Evolutionary conservation across 495 filamentous ascomycete species (phyloP), one percentile per base, ranked within the genome.

Genomic region (Acidomyces sp.): DNA sequence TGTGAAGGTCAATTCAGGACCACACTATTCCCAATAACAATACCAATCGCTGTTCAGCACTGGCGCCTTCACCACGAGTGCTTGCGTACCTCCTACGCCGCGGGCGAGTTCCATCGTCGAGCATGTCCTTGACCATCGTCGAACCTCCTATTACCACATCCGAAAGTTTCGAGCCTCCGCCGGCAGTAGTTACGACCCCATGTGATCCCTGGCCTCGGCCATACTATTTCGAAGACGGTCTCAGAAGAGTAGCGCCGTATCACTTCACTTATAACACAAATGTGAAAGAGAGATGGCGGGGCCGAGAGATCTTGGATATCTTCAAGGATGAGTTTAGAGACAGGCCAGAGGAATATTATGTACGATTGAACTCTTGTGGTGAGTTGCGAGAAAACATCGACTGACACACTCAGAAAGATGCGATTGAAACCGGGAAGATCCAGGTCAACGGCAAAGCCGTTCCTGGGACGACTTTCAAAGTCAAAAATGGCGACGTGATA

Each of bases 231-330:
- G 80, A 90, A 37, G 74, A 77, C 50, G 83, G 80, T 7, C 59
- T 94, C 27, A 75, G 87, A 25, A 75, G 83, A 23, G 82, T 94
- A 11, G 64, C 67, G n/a, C 88, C 87, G 4, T 95, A 95, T 54
- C 71, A 90, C 55, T 95, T 72, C 55, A 94, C 90, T 2, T 96
- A 93, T 61, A 93, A 94, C 52, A 93, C 86, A 2, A 42, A 74
- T 59, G 87, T 79, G 63, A 95, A 93, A 55, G 72, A 90, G 63
- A 71, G 85, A 59, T 94, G 85, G 86, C 70, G 84, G 39, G 82
- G 76, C 39, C 67, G 80, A 20, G 62, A 67, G 29, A 55, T 93
- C 19, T 62, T 92, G 34, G 82, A 93, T 22, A 77, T 93, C 32
- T 93, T 93, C 56, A 62, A 69, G 18, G 72, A 71, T 46, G 87